These are phyloP conservation scores for Spergularia azorica DNA, from an alignment of 179 eudicot genomes.

Conservation along the genomic window DNA sequence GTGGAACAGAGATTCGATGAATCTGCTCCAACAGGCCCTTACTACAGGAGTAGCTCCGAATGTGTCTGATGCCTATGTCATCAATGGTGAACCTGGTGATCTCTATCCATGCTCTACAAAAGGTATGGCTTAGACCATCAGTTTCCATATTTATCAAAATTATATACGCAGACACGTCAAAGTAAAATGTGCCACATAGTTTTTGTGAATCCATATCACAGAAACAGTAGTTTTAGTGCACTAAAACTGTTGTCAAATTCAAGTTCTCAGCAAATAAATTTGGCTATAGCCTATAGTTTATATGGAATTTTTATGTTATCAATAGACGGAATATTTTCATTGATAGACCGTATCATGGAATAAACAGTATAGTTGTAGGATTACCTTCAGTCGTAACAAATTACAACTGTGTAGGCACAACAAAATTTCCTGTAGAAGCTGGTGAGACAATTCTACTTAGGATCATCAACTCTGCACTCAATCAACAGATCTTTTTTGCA, in stretches of 20 bases:
- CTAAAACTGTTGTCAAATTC: too few species aligned
- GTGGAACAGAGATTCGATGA: slow-evolving; percentile 69
- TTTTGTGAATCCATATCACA: neutral
- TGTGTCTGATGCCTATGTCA: slow-evolving; percentile 73
- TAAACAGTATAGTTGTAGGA: neutral
- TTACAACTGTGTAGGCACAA: slow-evolving; percentile 46
- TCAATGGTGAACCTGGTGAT: slow-evolving; percentile 83
- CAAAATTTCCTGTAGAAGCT: slow-evolving; percentile 41
- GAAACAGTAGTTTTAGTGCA: too few species aligned
- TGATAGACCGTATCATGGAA: neutral
- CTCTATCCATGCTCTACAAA: slow-evolving; percentile 63
- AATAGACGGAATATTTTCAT: too few species aligned
- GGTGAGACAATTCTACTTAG: slow-evolving; percentile 80
- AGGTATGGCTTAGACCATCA: slow-evolving; percentile 42
- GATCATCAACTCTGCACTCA: slow-evolving; percentile 88
- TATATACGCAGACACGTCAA: too few species aligned
- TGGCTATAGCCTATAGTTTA: too few species aligned
- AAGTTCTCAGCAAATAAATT: too few species aligned
- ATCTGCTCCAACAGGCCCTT: slow-evolving; percentile 48
- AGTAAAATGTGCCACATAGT: neutral
- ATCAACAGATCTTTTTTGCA: slow-evolving; percentile 78
- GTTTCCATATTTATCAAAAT: neutral
- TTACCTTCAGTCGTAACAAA: neutral
- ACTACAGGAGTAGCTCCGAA: slow-evolving; percentile 70
- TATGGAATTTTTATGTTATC: too few species aligned